Evolutionary conservation across 2,329 filamentous ascomycete genomes (phyloP), one percentile per base, ranked within the genome.

Genomic region (Cladosporium sp.): DNA sequence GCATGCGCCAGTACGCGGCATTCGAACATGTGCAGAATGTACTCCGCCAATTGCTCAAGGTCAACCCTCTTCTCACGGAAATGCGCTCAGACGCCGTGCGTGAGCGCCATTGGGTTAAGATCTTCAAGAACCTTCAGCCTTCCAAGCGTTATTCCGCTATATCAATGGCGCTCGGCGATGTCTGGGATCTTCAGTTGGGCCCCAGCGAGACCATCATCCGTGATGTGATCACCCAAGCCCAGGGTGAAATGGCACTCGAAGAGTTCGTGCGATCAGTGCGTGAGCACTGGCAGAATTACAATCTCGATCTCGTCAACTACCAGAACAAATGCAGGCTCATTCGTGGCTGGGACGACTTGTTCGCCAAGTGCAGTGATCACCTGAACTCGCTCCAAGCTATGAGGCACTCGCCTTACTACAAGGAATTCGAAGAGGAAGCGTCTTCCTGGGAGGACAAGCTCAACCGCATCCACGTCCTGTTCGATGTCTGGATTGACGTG

Each of bases 401-500:
- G 95, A 89, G 91, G 70, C 93, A 99, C 73, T 99, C 94, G 4
- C 94, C 94, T 0, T 99, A 99, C 74, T 99, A 96, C 81, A 97
- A 97, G 73, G 93, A 97, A 68, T 99, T 99, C 62, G 94, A 99
- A 71, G 94, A 99, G 67, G 94, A 99, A 66, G 95, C 95, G 6
- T 89, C 91, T 0, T 84, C 89, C 1, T 99, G 94, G 94, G 95
- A 99, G 75, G 95, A 99, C 75, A 96, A 96, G 73, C 82, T 99
- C 24, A 99, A 97, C 73, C 86, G 94, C 45, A 91, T 99, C 2
- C 94, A 99, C 71, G 91, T 99, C 15, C 82, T 99, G 9, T 99
- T 99, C 69, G 94, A 99, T 72, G 92, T 99, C 15, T 99, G 95
- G 95, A 99, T 99, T 66, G 95, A 99, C 75, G 95, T 99, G n/a